A percentile compares a stretch with the other conserved stretches of the same genome.
Conservation (phyloP, 1,284 basidiomycete genomes). For the Trichosporon sp. region DNA sequence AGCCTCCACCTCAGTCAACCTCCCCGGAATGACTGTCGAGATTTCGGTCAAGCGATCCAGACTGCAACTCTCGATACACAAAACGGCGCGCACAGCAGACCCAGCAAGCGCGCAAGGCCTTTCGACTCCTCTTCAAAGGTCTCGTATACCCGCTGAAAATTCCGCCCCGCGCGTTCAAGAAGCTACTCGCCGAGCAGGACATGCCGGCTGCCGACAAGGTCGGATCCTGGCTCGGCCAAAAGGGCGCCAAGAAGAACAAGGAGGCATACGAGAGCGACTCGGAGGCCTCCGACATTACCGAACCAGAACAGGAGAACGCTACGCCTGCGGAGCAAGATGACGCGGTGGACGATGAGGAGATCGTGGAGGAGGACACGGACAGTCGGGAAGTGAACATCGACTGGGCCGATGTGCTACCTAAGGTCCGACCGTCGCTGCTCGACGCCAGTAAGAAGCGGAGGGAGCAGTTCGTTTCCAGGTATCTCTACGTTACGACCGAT, state of each 20-base stretch:
- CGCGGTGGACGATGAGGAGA: constrained; percentile 23
- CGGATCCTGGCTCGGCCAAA: constrained; percentile 43
- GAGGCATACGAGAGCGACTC: constrained; percentile 39
- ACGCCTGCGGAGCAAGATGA: constrained; percentile 6
- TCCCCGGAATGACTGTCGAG: background rate
- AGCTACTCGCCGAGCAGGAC: constrained; percentile 37
- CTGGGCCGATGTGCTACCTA: constrained; percentile 32
- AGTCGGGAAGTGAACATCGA: constrained; percentile 29
- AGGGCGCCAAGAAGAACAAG: constrained; percentile 15
- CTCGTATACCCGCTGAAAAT: constrained; percentile 7
- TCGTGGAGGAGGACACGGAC: constrained; percentile 23
- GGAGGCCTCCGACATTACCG: constrained; percentile 13
- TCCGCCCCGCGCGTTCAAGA: constrained; percentile 25
- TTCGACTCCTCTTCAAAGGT: background rate
- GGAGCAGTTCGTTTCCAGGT: constrained; percentile 30
- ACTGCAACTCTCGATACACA: background rate
- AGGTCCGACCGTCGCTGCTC: constrained; percentile 26
- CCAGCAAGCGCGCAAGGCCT: background rate
- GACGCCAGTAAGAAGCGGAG: constrained; percentile 36
- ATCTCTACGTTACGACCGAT: constrained; percentile 35
- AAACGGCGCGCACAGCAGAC: background rate
- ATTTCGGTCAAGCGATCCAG: background rate
- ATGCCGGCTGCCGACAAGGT: constrained; percentile 44
- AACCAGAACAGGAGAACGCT: constrained; percentile 2
- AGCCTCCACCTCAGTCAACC: constrained; percentile 1